Evolutionary conservation across 2,329 filamentous ascomycete species (phyloP), one percentile per base, ranked within the genome.

Genomic region (Lachnellula hyalina): DNA sequence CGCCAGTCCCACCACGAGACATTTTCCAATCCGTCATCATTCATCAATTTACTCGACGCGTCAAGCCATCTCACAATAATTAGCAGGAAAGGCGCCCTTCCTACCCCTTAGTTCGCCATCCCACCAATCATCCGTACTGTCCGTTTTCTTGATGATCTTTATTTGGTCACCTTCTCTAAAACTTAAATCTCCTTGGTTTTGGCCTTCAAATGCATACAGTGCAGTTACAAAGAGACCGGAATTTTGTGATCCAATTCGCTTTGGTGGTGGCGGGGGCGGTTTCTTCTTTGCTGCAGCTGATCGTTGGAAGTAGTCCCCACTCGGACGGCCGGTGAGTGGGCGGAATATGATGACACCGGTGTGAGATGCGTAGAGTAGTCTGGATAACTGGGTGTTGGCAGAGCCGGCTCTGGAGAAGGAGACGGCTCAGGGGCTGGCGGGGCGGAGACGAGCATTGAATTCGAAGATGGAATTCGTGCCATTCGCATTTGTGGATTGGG

Each of bases 71-170:
- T 79, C 79, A 66, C 86, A 89, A 72, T 95, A 95, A 71, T 95
- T 95, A 6, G 90, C 90, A 1, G 90, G 90, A 68, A 95, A 95
- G 61, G 77, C 84, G 3, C 90, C 90, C 66, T 77, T 80, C 25
- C 75, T 70, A 0, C 89, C 89, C 41, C 76, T 75, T 14, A 92
- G 60, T 70, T 94, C 89, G 12, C 90, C 90, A 58, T 89, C 82
- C 90, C 90, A 95, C 89, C 90, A 95, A 68, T 94, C 90, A 71
- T 94, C 87, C 21, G 83, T 86, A 58, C 85, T 90, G 6, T 83
- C 80, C 2, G 90, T 94, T 74, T 87, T 90, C 74, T 89, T 89
- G 34, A 91, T 67, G 3, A 95, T 85, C 46, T 78, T 82, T 63
- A 95, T 95, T 49, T 80, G 77, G 65, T 94, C 90, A 2, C 89